These are phyloP conservation scores for Hypoxylon sp. DNA, from an alignment of 2,329 filamentous ascomycete genomes.

Conservation along the genomic window DNA sequence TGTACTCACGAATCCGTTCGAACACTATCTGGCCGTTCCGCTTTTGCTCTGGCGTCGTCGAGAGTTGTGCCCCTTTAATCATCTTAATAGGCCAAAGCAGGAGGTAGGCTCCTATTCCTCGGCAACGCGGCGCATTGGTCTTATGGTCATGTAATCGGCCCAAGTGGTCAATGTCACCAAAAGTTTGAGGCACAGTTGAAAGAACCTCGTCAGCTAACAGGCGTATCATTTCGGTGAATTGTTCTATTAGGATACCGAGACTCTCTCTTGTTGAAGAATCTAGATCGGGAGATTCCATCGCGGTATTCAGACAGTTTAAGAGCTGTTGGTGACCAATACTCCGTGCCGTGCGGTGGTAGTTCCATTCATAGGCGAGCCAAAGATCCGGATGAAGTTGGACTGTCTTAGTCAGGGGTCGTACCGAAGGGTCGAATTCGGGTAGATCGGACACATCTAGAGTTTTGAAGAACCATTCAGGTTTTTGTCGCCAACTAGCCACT, in stretches of 20 bases:
- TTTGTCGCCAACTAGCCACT: slow-evolving; percentile 51
- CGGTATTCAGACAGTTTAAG: slow-evolving; percentile 48
- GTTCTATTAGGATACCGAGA: slow-evolving; percentile 30
- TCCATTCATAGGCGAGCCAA: slow-evolving; percentile 59
- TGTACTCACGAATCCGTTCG: slow-evolving; percentile 57
- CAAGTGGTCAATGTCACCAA: slow-evolving; percentile 54
- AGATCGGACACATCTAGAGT: slow-evolving; percentile 44
- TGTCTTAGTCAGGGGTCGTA: slow-evolving; percentile 34
- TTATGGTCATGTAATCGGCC: slow-evolving; percentile 37
- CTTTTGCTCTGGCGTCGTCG: slow-evolving; percentile 50
- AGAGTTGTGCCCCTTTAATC: slow-evolving; percentile 47
- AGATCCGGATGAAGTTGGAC: slow-evolving; percentile 56
- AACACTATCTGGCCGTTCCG: slow-evolving; percentile 49
- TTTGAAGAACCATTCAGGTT: slow-evolving; percentile 54
- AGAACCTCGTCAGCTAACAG: slow-evolving; percentile 53
- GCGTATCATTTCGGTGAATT: slow-evolving; percentile 48
- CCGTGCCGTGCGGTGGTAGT: slow-evolving; percentile 56
- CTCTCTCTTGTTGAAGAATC: slow-evolving; percentile 27
- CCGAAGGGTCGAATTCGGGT: slow-evolving; percentile 16
- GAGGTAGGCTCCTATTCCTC: slow-evolving; percentile 55
- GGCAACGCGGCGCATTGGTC: slow-evolving; percentile 46
- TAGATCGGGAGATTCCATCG: slow-evolving; percentile 25
- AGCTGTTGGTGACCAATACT: slow-evolving; percentile 56
- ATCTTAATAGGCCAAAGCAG: slow-evolving; percentile 57
- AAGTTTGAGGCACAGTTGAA: slow-evolving; percentile 55